Conservation (phyloP, 2,329 filamentous ascomycete species). For the Colletotrichum tropicale region DNA sequence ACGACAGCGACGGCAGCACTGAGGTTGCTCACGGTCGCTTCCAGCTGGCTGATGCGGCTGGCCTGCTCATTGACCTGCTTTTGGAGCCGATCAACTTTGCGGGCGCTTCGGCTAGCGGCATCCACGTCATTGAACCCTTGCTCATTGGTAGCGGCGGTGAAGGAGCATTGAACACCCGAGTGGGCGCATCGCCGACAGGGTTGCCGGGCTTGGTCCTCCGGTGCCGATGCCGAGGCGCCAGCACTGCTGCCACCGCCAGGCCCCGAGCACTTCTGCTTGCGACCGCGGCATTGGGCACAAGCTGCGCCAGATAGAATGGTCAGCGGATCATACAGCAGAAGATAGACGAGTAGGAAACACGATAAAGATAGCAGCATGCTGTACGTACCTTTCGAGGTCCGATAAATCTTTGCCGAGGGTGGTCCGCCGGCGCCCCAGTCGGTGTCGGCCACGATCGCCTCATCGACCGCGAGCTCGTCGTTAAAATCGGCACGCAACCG, state of each 20-base stretch:
- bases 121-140: not conserved
- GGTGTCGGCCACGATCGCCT: not conserved
- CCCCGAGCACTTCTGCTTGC: not conserved
- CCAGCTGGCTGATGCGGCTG: not conserved
- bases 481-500: not conserved
- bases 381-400: not conserved
- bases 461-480: not conserved
- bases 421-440: not conserved
- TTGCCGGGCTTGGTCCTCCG: not conserved
- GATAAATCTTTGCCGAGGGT: not conserved
- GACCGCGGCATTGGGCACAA: not conserved
- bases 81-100: not conserved
- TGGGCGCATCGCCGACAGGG: not conserved
- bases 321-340: not conserved
- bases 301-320: not conserved
- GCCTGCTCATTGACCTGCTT: not conserved
- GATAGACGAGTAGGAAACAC: not conserved
- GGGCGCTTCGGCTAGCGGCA: not conserved
- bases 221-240: not conserved
- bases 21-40: not conserved
- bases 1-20: not conserved
- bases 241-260: not conserved
- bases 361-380: not conserved
- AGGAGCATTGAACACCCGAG: not conserved
- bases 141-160: not conserved